Base-by-base conservation (phyloP, 176 grass and related monocot species). In the Eragrostis curvula region DNA sequence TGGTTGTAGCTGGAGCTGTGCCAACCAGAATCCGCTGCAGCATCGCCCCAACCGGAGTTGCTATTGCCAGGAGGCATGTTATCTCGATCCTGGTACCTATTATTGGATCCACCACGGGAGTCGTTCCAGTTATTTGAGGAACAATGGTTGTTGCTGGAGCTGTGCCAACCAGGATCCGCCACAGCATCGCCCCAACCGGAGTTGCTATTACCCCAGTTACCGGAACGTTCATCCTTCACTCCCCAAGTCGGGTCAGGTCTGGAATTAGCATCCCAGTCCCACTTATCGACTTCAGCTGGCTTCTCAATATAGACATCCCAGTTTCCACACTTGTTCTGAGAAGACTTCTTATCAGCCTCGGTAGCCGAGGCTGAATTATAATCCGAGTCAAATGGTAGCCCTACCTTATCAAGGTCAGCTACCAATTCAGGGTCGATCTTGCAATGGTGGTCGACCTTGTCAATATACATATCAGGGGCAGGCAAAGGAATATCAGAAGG, bases 241-340 rank as follows among this genome's bases (percentile, higher is more conserved):
- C 66, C 79, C 86, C 83, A 89, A 28, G 25, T 44, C 6, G 16
- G 25, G 41, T 64, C 69, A 24, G 85, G 25, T 57, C 20, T 72
- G 44, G 61, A 49, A 29, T 63, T 44, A 12, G 66, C 24, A n/a
- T 81, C 90, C 86, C 25, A 83, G 9, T 78, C 82, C 90, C 90
- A 85, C 48, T 73, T 85, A 70, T 78, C 86, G 10, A 55, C 62
- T 80, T 89, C 62, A 67, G 50, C 58, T 17, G 74, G 56, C 52
- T 88, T 88, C 52, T 89, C 87, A 60, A 92, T 1, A 71, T 77
- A 86, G 12, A 66, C 48, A 39, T 86, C 79, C 83, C 83, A 92
- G 51, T 92, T 89, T 84, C 71, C 75, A 25, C 83, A 51, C 3
- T 57, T n/a, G 21, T 89, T 83, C 75, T 73, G 70, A 55, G 39